Percentiles rank a stretch among this genome's conserved stretches.
Evolutionary conservation across 208 protist species (phyloP).

Genomic region (Leishmania mexicana): DNA sequence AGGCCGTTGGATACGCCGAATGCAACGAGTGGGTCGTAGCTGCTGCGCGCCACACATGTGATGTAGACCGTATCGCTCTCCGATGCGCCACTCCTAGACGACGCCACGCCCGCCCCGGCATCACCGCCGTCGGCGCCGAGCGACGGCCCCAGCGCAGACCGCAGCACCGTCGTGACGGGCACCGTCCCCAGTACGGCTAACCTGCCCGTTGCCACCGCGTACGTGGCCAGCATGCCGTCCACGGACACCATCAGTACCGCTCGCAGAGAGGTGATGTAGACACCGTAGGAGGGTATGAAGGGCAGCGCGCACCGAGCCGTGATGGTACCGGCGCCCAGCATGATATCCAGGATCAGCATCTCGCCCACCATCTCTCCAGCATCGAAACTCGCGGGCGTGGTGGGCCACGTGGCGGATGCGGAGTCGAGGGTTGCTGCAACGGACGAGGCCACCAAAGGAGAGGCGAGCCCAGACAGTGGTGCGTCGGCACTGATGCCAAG

Average conservation of each 20-base stretch:
- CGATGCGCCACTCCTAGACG: neutral
- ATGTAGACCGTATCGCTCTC: slow-evolving; percentile 22
- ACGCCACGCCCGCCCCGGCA: neutral
- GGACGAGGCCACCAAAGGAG: neutral
- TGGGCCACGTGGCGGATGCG: neutral
- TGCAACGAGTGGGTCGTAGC: slow-evolving; percentile 79
- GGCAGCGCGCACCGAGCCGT: slow-evolving; percentile 69
- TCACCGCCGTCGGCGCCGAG: slow-evolving; percentile 7
- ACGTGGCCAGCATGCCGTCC: slow-evolving; percentile 62
- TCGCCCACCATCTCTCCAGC: slow-evolving; percentile 36
- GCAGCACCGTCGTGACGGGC: slow-evolving; percentile 28
- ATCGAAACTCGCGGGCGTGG: neutral
- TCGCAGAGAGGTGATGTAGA: slow-evolving; percentile 56
- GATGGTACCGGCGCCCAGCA: slow-evolving; percentile 36
- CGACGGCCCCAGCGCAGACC: slow-evolving; percentile 5
- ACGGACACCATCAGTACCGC: slow-evolving; percentile 67
- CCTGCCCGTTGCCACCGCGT: slow-evolving; percentile 46
- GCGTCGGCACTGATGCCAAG: neutral
- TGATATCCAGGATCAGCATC: slow-evolving; percentile 39
- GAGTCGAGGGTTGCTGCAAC: neutral
- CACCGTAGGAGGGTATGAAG: slow-evolving; percentile 72
- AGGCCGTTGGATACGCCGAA: slow-evolving; percentile 64
- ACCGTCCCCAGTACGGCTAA: slow-evolving; percentile 48
- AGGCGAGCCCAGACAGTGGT: neutral
- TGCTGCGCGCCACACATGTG: slow-evolving; percentile 59